A percentile compares a stretch with the other conserved stretches of the same genome.
Conservation (phyloP, 1,139 yeast genomes). For the Debaryomyces fabryi region DNA sequence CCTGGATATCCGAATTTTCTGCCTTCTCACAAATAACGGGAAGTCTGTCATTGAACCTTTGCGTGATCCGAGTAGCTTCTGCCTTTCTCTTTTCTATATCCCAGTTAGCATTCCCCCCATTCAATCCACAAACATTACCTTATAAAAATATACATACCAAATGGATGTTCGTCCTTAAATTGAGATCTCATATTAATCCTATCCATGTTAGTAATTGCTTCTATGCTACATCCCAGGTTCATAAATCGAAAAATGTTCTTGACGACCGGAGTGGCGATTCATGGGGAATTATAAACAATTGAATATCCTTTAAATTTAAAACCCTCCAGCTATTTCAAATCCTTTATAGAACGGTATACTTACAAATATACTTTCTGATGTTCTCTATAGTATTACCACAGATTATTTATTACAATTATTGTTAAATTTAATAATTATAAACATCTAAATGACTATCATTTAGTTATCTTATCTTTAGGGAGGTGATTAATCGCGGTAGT, state of each 20-base stretch:
- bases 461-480: constrained; percentile 8
- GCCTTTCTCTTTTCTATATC: constrained; percentile 85
- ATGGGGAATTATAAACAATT: not conserved
- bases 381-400: not conserved
- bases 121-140: constrained; percentile 12
- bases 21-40: constrained; percentile 98
- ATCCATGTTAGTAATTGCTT: constrained; percentile 3
- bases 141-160: constrained; percentile 54
- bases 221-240: not conserved
- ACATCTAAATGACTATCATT: constrained; percentile 8
- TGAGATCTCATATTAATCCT: constrained; percentile 69
- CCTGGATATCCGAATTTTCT: constrained; percentile 94
- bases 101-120: constrained; percentile 24
- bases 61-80: constrained; percentile 89
- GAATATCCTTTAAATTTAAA: not conserved
- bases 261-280: constrained; percentile 5
- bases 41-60: constrained; percentile 87
- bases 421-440: not conserved
- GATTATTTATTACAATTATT: not conserved
- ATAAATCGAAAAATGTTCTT: not conserved
- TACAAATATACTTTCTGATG: not conserved
- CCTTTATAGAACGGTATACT: not conserved
- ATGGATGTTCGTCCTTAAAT: constrained; percentile 89
- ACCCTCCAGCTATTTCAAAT: not conserved
- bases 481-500: constrained; percentile 3